Evolutionary conservation across 257 asterid genomes (phyloP), one percentile per base, ranked within the genome.

Genomic region (Scutellaria minor): DNA sequence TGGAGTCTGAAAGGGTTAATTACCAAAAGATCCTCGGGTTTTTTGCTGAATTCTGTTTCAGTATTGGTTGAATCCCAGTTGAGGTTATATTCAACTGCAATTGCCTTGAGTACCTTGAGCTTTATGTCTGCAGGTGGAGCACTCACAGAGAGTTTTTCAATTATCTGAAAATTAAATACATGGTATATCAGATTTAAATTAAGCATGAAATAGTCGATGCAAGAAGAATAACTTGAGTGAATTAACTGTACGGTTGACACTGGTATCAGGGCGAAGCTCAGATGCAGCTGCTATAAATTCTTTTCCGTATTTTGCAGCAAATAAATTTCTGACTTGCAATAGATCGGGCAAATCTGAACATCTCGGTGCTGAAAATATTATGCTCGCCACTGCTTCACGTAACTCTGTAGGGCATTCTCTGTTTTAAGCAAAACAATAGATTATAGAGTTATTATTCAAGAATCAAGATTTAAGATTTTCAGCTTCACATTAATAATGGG

Each of bases 21-120:
- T 92, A 92, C 99, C 93, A 94, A 82, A 61, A 94, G 97, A 79
- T 94, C 99, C 88, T 94, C 99, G 1, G 93, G 92, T 57, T 85
- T 91, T 72, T 84, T 94, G 79, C 79, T 65, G 75, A 94, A 79
- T 85, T 87, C 98, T 53, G 78, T 77, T 79, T 88, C 98, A 13
- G 97, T 91, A 71, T 77, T 74, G 53, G 96, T 77, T 37, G 95
- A 85, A 80, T 94, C 90, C 99, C 98, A 94, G 6, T 68, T 74
- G 69, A 94, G 76, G 14, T 71, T 81, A 77, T 87, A 79, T 77
- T 91, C 97, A 15, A 47, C 66, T 3, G 92, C 89, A 57, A 91
- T 94, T 73, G 86, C 98, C 90, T 85, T 88, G 67, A 94, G 66
- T 27, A 79, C 77, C 75, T 79, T 85, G 82, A 94, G 89, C 88